Evolutionary conservation across 1,284 basidiomycete species (phyloP).

Genomic region (Cryptococcus amylolentus): DNA sequence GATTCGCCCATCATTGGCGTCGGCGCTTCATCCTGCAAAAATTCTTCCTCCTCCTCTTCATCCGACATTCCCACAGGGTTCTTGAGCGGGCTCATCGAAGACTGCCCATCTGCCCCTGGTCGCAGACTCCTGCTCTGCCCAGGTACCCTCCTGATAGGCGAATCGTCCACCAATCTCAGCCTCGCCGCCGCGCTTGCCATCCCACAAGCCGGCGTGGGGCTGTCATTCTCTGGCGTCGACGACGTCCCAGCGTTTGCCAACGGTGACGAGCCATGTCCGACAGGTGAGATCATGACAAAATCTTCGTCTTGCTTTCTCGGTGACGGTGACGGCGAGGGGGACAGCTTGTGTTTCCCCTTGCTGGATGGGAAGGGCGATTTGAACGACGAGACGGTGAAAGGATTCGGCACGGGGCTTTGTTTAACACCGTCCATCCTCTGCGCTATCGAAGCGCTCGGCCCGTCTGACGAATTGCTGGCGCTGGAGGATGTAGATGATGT

Average conservation of each 20-base stretch:
- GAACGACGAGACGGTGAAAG: slow-evolving; percentile 19
- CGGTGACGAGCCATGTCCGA: slow-evolving; percentile 11
- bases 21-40: slow-evolving; percentile 20
- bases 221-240: slow-evolving; percentile 31
- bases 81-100: slow-evolving; percentile 27
- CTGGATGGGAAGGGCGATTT: slow-evolving; percentile 29
- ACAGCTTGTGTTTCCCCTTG: slow-evolving; percentile 44
- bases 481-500: slow-evolving; percentile 11
- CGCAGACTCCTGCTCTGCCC: slow-evolving; percentile 41
- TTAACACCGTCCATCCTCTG: not conserved
- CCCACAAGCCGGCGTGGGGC: slow-evolving; percentile 41
- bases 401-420: slow-evolving; percentile 16
- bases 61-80: slow-evolving; percentile 11
- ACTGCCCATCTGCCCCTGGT: slow-evolving; percentile 5
- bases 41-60: slow-evolving; percentile 17
- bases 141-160: slow-evolving; percentile 39
- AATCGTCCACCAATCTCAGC: slow-evolving; percentile 38
- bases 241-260: slow-evolving; percentile 10
- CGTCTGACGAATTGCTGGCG: slow-evolving; percentile 4
- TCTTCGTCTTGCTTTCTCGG: slow-evolving; percentile 39
- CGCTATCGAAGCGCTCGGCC: slow-evolving; percentile 1
- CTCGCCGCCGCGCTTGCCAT: slow-evolving; percentile 40
- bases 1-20: slow-evolving; percentile 17
- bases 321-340: slow-evolving; percentile 40
- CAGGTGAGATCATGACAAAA: slow-evolving; percentile 46